Base-by-base conservation (phyloP, 2,329 filamentous ascomycete species). In the Coniochaeta ligniaria region DNA sequence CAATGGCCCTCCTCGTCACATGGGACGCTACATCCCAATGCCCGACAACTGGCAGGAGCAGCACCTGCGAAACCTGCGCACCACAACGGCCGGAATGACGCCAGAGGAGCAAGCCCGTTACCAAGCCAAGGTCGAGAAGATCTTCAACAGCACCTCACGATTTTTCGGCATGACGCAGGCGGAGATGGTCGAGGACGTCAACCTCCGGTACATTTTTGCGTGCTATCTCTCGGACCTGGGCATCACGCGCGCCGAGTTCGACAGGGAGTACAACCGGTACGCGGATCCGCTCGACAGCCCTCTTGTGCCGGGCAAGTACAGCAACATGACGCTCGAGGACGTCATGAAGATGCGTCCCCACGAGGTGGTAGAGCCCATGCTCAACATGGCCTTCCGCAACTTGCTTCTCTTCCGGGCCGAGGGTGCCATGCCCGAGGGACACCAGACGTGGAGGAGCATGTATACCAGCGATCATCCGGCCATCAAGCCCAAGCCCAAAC, bases 91-190 rank as follows among this genome's bases (percentile, higher is more conserved):
- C 6, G 59, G 65, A 17, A 58, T 55, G 63, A 67, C 26, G 62
- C 66, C 28, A 1, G 69, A 70, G 12, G 62, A 69, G 26, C 47
- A 70, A 28, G 50, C 62, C 14, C 52, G 59, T 7, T 73, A 69
- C 20, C 67, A 69, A n/a, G 66, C 67, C 7, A 66, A 67, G 26
- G 66, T 75, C 55, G 65, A 75, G 55, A 65, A 63, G 4, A 63
- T 66, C 36, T 82, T 79, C 69, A 78, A 80, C 31, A 17, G 20
- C 28, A 6, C 5, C 16, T 11, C 54, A 2, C 54, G n/a, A 2
- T 38, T 11, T 31, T 36, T 6, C 12, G n/a, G 9, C 54, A 57
- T 35, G 54, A 38, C 28, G 2, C 6, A 7, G 4, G n/a, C 20
- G 28, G 31, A 57, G n/a, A 16, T 12, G 31, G 17, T 57, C 12